Conservation (phyloP, 2,329 filamentous ascomycete species). For the Cladosporium velox region DNA sequence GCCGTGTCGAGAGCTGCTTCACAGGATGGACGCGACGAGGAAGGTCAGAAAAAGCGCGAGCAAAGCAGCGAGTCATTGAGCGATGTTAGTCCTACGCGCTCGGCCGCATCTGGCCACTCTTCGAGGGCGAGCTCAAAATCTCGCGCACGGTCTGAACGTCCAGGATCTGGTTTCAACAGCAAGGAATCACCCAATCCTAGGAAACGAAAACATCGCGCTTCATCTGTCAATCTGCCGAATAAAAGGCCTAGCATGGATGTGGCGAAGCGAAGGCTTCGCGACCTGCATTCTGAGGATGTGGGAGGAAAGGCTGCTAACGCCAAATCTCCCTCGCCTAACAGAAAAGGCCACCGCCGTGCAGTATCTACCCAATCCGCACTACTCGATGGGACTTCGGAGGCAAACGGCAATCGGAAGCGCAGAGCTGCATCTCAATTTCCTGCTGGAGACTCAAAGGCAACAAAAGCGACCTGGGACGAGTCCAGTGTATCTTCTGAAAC, state of each 20-base stretch:
- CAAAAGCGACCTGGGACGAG: conserved; percentile 56
- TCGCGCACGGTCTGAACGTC: conserved; percentile 35
- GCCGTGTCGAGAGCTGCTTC: conserved; percentile 28
- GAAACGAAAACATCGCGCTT: conserved; percentile 42
- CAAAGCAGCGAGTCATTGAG: conserved; percentile 33
- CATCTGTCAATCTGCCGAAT: conserved; percentile 37
- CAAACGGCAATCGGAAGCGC: conserved; percentile 31
- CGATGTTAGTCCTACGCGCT: conserved; percentile 35
- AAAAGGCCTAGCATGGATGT: conserved; percentile 36
- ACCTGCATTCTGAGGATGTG: conserved; percentile 34
- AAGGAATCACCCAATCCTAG: conserved; percentile 38
- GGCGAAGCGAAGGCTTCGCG: conserved; percentile 31
- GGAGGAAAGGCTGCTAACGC: conserved; percentile 28
- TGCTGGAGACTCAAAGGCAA: conserved; percentile 34
- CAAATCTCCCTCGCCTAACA: conserved; percentile 62
- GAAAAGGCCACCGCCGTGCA: conserved; percentile 62
- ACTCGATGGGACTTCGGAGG: conserved; percentile 51
- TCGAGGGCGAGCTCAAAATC: conserved; percentile 32
- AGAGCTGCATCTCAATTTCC: conserved; percentile 55
- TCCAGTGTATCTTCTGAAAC: conserved; percentile 56
- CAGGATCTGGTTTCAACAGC: conserved; percentile 24
- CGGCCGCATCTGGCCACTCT: conserved; percentile 26
- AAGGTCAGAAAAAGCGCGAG: conserved; percentile 2
- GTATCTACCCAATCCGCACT: conserved; percentile 64
- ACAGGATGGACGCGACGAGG: conserved; percentile 10